Base-by-base conservation (phyloP, 148 eudicot genomes). In the Chenopodium suecicum region DNA sequence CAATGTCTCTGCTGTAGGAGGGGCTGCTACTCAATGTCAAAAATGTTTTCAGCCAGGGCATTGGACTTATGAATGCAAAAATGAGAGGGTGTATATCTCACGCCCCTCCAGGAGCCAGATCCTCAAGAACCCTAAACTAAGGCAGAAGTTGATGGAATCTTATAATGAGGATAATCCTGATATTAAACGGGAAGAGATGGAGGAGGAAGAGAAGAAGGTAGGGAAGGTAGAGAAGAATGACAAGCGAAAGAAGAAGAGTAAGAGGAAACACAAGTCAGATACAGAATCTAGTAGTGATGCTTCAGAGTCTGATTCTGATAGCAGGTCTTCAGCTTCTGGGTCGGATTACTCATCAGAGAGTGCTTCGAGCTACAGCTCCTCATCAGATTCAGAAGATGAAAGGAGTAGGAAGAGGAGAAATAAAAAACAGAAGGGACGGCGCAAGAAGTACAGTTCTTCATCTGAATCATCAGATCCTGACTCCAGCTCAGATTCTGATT, bases 41-140 rank as follows among this genome's bases (percentile, higher is more conserved):
- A 95, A 95, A 86, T 95, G 99, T 81, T 90, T 91, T 79, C 94
- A 95, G 79, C 44, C 86, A 10, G 97, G 95, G 78, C 99, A 95
- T 80, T 95, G 99, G 99, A 95, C 99, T 1, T 95, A 91, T 20
- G 97, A 95, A 80, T 95, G 99, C 88, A 94, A 94, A 88, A 95
- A 95, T n/a, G 99, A 95, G 66, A 85, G 98, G 68, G 98, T 92
- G 65, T 94, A 94, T 68, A 90, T 94, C 69, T 88, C 98, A 50
- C 88, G 98, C 25, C 97, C 97, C 19, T 94, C 98, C 8, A 89
- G 97, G 32, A 94, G 91, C 34, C 98, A 94, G 77, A 87, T 90
- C 63, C 90, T 94, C 64, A 94, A 94, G 70, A 95, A 95, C 75
- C 99, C 98, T 11, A 95, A 93, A 79, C 85, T 95, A 75, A 88